Evolutionary conservation across 106 monocot species (phyloP), one percentile per base, ranked within the genome.

Genomic region (Dendrobium nobile): DNA sequence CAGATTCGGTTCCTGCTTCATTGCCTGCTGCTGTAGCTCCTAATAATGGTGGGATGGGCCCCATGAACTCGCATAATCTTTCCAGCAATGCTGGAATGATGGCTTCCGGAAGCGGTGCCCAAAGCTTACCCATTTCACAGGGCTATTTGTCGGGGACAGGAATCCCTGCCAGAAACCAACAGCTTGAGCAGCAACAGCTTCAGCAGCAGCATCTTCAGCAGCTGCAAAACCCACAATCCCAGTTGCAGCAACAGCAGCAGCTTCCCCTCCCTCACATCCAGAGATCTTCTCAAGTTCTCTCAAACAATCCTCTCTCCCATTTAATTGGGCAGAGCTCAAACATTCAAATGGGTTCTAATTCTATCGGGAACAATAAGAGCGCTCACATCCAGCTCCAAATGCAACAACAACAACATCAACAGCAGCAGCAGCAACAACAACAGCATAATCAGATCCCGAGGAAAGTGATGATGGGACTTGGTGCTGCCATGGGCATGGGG

Each of bases 391-490:
- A 93, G 79, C 79, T 90, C 22, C 96, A 96, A 79, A 84, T 89
- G 77, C 87, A 80, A 7, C 51, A 51, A 13, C 51, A 51, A 27
- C 37, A 37, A 37, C 37, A 37, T 37, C 87, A 88, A 27, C 88
- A 91, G 67, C 85, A 79, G 45, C 76, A 81, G 43, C 87, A 87
- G 74, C 85, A 84, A 48, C 47, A 51, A 51, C 51, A 51, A 51
- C 85, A 87, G 31, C 85, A 86, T 20, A 79, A 64, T 26, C 90
- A 89, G 24, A 82, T 90, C 9, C 82, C 91, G 0, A 87, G 89
- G 84, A 98, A 95, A 59, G 27, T 86, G 70, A 89, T 97, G 94
- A 89, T 93, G 88, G 91, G 87, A 17, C 78, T 87, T 9, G 86
- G 81, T n/a, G 77, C 88, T 4, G 59, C 86, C 51, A 87, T 82